Evolutionary conservation across 2,329 filamentous ascomycete species (phyloP).

Genomic region (Paecilomyces dactylethromorphus): DNA sequence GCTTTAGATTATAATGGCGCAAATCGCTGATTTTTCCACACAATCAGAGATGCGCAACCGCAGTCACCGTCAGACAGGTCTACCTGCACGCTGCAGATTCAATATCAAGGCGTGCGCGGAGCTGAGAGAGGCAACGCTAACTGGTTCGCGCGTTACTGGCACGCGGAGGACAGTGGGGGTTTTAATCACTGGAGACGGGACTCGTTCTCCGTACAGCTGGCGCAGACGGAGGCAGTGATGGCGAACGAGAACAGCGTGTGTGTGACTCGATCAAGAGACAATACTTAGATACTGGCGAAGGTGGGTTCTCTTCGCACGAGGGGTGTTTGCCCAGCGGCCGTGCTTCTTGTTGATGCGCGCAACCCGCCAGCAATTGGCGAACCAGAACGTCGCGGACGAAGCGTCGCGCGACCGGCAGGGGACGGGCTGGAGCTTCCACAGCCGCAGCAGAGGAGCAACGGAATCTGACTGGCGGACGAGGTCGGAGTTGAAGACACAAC

Average conservation of each 20-base stretch:
- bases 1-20: slow-evolving; percentile 14
- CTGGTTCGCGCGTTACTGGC: not conserved
- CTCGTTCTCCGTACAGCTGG: not conserved
- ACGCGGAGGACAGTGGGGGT: not conserved
- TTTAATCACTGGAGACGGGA: not conserved
- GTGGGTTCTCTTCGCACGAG: not conserved
- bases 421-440: slow-evolving; percentile 1
- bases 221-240: not conserved
- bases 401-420: not conserved
- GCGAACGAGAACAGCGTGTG: not conserved
- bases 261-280: not conserved
- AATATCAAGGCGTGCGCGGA: slow-evolving; percentile 18
- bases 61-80: slow-evolving; percentile 8
- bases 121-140: slow-evolving; percentile 9
- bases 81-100: slow-evolving; percentile 9
- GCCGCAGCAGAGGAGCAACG: not conserved
- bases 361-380: slow-evolving; percentile 29
- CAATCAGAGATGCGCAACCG: slow-evolving; percentile 1
- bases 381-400: slow-evolving; percentile 20
- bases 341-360: slow-evolving; percentile 10
- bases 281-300: not conserved
- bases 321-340: not conserved
- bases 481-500: not conserved
- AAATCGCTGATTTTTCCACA: slow-evolving; percentile 6
- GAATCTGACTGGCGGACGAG: not conserved